Base-by-base conservation (phyloP, 495 filamentous ascomycete genomes). In the Penicillium cataractarum region DNA sequence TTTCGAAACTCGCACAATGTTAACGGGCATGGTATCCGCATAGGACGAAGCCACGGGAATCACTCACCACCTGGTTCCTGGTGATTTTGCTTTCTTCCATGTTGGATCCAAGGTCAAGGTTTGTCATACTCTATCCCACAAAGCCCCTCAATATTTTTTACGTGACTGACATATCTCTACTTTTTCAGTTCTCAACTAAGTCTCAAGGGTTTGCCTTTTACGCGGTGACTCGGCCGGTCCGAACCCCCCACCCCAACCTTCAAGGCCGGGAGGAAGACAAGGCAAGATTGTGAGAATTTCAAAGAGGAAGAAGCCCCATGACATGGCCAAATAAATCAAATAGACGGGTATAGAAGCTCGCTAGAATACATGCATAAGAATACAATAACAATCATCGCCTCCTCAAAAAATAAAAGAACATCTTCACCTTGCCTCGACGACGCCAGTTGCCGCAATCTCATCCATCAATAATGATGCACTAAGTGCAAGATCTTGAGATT, bases 21-120 rank as follows among this genome's bases (percentile, higher is more conserved):
- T 58, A 21, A 57, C 22, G 15, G 39, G 8, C 0, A 32, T 22
- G 31, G 7, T 31, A 29, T 24, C 32, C 2, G 32, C n/a, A 46
- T 35, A 75, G 72, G 70, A 75, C 32, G 72, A 75, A 60, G 72
- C 72, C 27, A 75, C 72, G 13, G 72, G 72, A 10, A 59, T 71
- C 50, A 73, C 70, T 29, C 72, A 73, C 33, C 70, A 73, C 50
- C 66, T 75, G 35, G 68, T 71, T 15, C 65, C 68, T 0, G 72
- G 72, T 37, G 72, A 75, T 57, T 75, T 73, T 61, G 70, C 72
- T 35, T 75, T 75, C 58, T 75, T 75, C 66, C 44, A 71, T 51
- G 72, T 74, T 27, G 72, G 72, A 52, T 67, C 70, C 17, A 74
- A 74, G 59, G 70, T 72, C 49, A 71, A 74, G 62, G 72, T 74